Evolutionary conservation across 1,139 yeast species (phyloP).

Genomic region (Kodamaea sp.): DNA sequence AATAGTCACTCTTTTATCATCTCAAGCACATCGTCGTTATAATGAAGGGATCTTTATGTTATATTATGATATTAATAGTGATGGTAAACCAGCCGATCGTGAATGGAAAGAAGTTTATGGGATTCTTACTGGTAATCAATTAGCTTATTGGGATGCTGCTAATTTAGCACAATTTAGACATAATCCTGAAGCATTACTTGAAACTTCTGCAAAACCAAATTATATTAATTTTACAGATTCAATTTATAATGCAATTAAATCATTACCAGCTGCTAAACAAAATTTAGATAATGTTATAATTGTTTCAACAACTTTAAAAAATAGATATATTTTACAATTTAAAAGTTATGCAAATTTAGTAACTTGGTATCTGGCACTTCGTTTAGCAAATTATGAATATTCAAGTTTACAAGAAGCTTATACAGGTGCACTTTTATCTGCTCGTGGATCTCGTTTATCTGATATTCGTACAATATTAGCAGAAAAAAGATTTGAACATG

Average conservation of each 20-base stretch:
- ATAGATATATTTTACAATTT: slow-evolving; percentile 78
- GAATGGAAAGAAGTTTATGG: slow-evolving; percentile 94
- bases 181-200: slow-evolving; percentile 49
- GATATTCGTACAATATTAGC: slow-evolving; percentile 83
- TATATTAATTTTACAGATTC: slow-evolving; percentile 91
- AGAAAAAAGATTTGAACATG: slow-evolving; percentile 81
- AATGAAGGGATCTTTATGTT: slow-evolving; percentile 73
- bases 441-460: slow-evolving; percentile 80
- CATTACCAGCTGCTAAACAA: slow-evolving; percentile 59
- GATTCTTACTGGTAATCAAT: slow-evolving; percentile 81
- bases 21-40: slow-evolving; percentile 71
- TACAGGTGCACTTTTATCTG: slow-evolving; percentile 87
- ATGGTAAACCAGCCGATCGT: slow-evolving; percentile 81
- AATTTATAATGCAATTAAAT: slow-evolving; percentile 69
- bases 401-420: slow-evolving; percentile 87
- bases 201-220: slow-evolving; percentile 68
- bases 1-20: slow-evolving; percentile 65
- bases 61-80: slow-evolving; percentile 68
- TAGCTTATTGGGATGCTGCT: slow-evolving; percentile 91
- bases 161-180: slow-evolving; percentile 55
- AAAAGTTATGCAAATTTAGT: slow-evolving; percentile 52
- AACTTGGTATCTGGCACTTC: slow-evolving; percentile 76
- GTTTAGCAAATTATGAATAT: slow-evolving; percentile 77
- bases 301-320: slow-evolving; percentile 86
- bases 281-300: slow-evolving; percentile 74